Evolutionary conservation across 2,329 filamentous ascomycete genomes (phyloP).

Genomic region (Alternaria sp.): DNA sequence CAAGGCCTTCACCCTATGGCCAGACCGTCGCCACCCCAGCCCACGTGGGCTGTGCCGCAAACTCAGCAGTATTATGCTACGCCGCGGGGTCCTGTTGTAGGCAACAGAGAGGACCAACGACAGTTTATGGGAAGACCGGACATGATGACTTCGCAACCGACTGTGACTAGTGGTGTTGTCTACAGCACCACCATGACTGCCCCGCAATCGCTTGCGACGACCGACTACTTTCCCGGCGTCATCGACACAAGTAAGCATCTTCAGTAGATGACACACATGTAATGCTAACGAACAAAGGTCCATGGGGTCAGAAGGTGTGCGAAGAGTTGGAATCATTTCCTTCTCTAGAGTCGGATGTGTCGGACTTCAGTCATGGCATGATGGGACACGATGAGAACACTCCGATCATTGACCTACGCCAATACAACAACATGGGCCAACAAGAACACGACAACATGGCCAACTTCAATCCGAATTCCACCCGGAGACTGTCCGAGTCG

Average conservation of each 20-base stretch:
- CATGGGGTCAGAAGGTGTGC: constrained; percentile 49
- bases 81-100: constrained; percentile 25
- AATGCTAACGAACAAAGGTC: constrained; percentile 38
- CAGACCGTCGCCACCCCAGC: constrained; percentile 40
- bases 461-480: constrained; percentile 55
- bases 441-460: constrained; percentile 39
- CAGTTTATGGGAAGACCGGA: constrained; percentile 34
- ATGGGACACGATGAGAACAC: constrained; percentile 49
- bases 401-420: constrained; percentile 50
- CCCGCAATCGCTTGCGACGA: constrained; percentile 25
- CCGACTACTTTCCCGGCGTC: constrained; percentile 44
- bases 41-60: constrained; percentile 45
- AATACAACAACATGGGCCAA: constrained; percentile 42
- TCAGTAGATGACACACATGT: background rate
- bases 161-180: constrained; percentile 26
- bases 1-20: constrained; percentile 34
- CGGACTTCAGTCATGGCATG: constrained; percentile 46
- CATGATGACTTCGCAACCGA: constrained; percentile 29
- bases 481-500: constrained; percentile 72
- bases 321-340: constrained; percentile 48
- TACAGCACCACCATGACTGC: constrained; percentile 31
- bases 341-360: constrained; percentile 47
- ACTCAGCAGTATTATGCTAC: constrained; percentile 41
- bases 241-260: constrained; percentile 48
- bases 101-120: constrained; percentile 33